A percentile compares a stretch with the other conserved stretches of the same genome.
These are phyloP conservation scores for Mortierella sp. DNA, from an alignment of 371 early-diverging fungal genomes.

Conservation along the genomic window DNA sequence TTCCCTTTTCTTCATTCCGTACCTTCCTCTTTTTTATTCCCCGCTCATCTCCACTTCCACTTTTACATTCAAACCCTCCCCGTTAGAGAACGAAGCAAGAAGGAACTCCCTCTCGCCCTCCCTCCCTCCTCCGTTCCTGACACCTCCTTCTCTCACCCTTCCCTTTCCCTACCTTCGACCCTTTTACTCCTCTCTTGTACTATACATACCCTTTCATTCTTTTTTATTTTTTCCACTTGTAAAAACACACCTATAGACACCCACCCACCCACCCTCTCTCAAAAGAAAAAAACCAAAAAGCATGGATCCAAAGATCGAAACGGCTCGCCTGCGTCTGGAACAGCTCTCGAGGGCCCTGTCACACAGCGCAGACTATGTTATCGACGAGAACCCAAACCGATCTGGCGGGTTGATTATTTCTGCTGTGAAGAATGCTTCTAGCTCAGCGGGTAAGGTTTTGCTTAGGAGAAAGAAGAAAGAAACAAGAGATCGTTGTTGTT, in stretches of 20 bases:
- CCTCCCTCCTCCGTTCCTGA: neutral
- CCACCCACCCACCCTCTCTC: neutral
- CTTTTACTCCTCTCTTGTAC: neutral
- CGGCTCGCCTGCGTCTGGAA: slow-evolving; percentile 52
- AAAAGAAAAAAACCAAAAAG: neutral
- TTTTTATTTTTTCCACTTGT: neutral
- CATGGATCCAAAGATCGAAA: slow-evolving; percentile 55
- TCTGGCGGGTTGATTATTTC: slow-evolving; percentile 52
- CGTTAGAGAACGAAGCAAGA: neutral
- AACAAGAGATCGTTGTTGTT: neutral
- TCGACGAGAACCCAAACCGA: slow-evolving; percentile 43
- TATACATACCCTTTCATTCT: neutral
- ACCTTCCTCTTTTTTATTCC: slow-evolving; percentile 5
- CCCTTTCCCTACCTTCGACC: neutral
- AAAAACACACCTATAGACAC: neutral
- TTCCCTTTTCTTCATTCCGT: neutral
- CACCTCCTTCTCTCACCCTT: neutral
- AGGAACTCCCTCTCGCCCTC: neutral
- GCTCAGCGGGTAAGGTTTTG: slow-evolving; percentile 21
- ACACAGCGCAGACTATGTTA: slow-evolving; percentile 57
- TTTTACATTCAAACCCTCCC: neutral
- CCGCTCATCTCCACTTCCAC: slow-evolving; percentile 11
- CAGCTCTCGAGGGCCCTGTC: slow-evolving; percentile 50
- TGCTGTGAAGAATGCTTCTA: slow-evolving; percentile 32
- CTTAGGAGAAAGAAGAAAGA: neutral